Percentiles rank a stretch among this genome's conserved stretches.
Evolutionary conservation across 2,329 filamentous ascomycete species (phyloP).

Genomic region (Fusarium vanettenii): DNA sequence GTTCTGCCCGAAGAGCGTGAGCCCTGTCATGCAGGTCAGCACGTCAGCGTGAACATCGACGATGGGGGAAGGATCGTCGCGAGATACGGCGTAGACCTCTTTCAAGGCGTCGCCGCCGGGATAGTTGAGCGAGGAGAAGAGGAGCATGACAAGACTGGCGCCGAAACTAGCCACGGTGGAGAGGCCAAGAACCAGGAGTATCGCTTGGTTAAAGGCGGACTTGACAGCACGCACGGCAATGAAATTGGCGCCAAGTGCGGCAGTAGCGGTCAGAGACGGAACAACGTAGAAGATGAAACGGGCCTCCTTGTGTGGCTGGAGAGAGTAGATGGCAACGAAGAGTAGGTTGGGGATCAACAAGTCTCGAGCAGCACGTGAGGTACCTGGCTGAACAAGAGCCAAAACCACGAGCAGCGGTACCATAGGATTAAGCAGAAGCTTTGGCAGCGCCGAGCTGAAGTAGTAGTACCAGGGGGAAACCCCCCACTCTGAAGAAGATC

Average conservation of each 20-base stretch:
- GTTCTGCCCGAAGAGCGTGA: slow-evolving; percentile 73
- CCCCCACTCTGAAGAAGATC: slow-evolving; percentile 89
- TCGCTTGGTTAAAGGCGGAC: slow-evolving; percentile 63
- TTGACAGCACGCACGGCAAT: slow-evolving; percentile 75
- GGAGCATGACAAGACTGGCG: slow-evolving; percentile 74
- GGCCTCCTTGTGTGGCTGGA: slow-evolving; percentile 95
- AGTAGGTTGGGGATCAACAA: slow-evolving; percentile 74
- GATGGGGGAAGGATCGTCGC: slow-evolving; percentile 33
- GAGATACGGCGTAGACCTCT: slow-evolving; percentile 57
- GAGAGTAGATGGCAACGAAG: slow-evolving; percentile 84
- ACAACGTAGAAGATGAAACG: slow-evolving; percentile 93
- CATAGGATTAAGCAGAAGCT: slow-evolving; percentile 84
- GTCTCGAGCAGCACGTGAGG: slow-evolving; percentile 55
- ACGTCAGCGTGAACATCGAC: slow-evolving; percentile 72
- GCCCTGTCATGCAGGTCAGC: slow-evolving; percentile 76
- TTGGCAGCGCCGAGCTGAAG: slow-evolving; percentile 82
- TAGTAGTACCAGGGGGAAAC: slow-evolving; percentile 89
- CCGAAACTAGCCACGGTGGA: slow-evolving; percentile 72
- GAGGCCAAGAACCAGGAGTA: slow-evolving; percentile 65
- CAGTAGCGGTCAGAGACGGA: slow-evolving; percentile 81
- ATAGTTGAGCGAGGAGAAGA: slow-evolving; percentile 90
- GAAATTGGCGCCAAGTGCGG: slow-evolving; percentile 78
- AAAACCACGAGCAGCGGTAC: slow-evolving; percentile 66
- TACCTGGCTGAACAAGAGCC: slow-evolving; percentile 62
- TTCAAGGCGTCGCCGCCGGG: slow-evolving; percentile 85